These are phyloP conservation scores for Trypanosoma avium DNA, from an alignment of 208 protist genomes.

Conservation along the genomic window DNA sequence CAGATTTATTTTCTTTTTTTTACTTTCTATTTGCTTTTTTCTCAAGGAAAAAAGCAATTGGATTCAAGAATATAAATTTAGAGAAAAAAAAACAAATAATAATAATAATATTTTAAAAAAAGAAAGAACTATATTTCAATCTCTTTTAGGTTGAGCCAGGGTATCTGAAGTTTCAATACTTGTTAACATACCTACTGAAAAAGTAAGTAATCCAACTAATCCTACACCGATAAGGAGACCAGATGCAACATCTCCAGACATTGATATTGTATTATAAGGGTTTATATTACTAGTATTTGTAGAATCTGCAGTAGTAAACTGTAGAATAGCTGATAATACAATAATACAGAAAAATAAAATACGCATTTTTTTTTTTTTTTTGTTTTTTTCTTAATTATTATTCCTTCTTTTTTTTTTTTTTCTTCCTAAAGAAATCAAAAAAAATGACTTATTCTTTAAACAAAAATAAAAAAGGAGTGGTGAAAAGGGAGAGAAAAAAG, in stretches of 20 bases:
- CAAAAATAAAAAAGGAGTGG: constrained; percentile 17
- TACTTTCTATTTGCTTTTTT: too few species aligned
- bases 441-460: constrained; percentile 3
- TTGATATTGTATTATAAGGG: constrained; percentile 40
- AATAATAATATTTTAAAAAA: not conserved
- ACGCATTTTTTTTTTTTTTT: not conserved
- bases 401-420: not conserved
- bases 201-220: constrained; percentile 60
- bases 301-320: constrained; percentile 11
- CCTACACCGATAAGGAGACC: constrained; percentile 62
- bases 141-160: constrained; percentile 20
- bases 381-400: constrained; percentile 2
- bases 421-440: not conserved
- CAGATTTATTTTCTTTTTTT: too few species aligned
- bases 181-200: constrained; percentile 72
- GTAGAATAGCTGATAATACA: constrained; percentile 22
- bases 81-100: constrained; percentile 22
- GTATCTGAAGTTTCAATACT: constrained; percentile 74
- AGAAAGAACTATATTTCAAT: not conserved
- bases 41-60: too few species aligned
- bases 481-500: too few species aligned
- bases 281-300: too few species aligned
- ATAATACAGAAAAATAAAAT: constrained; percentile 8
- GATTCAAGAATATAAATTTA: not conserved
- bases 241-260: constrained; percentile 63